Conservation (phyloP, 179 eudicot species). For the Beta corolliflora region DNA sequence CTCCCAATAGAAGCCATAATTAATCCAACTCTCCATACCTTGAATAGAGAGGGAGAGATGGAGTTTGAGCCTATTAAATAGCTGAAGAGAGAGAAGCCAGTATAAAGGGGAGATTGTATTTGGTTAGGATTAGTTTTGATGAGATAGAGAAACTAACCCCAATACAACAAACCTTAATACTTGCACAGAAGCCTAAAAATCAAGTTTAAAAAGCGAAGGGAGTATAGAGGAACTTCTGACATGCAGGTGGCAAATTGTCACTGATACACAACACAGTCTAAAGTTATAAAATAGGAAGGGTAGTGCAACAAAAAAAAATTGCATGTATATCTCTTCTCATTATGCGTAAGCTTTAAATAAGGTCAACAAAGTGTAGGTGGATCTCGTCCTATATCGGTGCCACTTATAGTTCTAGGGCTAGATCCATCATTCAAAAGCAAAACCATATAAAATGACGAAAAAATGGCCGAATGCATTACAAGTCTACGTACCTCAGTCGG, state of each 20-base stretch:
- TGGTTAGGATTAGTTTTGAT: neutral
- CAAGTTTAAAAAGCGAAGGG: neutral
- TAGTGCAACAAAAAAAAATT: neutral
- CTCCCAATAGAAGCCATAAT: neutral
- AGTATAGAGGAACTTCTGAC: neutral
- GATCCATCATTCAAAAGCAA: neutral
- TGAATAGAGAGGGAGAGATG: neutral
- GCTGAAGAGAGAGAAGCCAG: neutral
- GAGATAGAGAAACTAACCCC: neutral
- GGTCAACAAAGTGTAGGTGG: neutral
- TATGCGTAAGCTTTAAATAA: neutral
- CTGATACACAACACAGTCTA: neutral
- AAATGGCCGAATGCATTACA: neutral
- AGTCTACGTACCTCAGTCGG: constrained; percentile 65
- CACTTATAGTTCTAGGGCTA: neutral
- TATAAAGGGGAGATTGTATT: neutral
- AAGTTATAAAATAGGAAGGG: neutral
- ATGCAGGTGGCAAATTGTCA: neutral
- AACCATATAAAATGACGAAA: neutral
- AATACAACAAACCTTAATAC: neutral
- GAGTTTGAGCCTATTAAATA: neutral
- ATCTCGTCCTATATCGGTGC: neutral
- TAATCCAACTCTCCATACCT: neutral
- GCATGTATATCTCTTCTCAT: neutral
- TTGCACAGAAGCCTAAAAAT: neutral